Evolutionary conservation across 176 grass and related monocot genomes (phyloP).

Genomic region (Cocos nucifera): DNA sequence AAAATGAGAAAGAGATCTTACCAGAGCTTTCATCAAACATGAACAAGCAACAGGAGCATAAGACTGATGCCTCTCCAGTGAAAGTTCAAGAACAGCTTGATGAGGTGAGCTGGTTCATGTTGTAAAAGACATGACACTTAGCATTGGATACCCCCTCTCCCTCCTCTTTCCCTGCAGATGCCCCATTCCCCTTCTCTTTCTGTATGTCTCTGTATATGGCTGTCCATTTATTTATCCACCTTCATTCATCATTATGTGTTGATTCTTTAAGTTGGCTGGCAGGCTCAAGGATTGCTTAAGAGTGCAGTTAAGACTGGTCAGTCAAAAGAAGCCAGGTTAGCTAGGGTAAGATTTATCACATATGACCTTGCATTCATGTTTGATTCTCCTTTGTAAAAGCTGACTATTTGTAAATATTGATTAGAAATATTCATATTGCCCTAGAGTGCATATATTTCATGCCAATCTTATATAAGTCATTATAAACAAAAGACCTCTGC

Average conservation of each 20-base stretch:
- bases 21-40: slow-evolving; percentile 29
- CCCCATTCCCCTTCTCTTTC: too few species aligned
- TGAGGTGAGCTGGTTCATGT: slow-evolving; percentile 49
- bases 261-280: slow-evolving; percentile 20
- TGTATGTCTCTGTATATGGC: too few species aligned
- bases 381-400: too few species aligned
- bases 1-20: slow-evolving; percentile 42
- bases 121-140: slow-evolving; percentile 8
- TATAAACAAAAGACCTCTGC: too few species aligned
- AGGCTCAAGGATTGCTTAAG: slow-evolving; percentile 94
- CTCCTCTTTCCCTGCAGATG: neutral
- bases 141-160: neutral
- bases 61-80: slow-evolving; percentile 40
- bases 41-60: slow-evolving; percentile 47
- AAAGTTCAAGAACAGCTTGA: slow-evolving; percentile 94
- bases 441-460: too few species aligned
- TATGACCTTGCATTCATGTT: too few species aligned
- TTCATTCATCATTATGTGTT: neutral
- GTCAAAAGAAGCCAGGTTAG: slow-evolving; percentile 98
- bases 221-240: too few species aligned
- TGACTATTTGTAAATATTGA: too few species aligned
- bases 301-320: slow-evolving; percentile 87
- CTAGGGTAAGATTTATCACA: slow-evolving; percentile 58
- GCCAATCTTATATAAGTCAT: too few species aligned
- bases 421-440: too few species aligned